These are phyloP conservation scores for Fomitopsis betulina DNA, from an alignment of 1,284 basidiomycete species.

Conservation along the genomic window DNA sequence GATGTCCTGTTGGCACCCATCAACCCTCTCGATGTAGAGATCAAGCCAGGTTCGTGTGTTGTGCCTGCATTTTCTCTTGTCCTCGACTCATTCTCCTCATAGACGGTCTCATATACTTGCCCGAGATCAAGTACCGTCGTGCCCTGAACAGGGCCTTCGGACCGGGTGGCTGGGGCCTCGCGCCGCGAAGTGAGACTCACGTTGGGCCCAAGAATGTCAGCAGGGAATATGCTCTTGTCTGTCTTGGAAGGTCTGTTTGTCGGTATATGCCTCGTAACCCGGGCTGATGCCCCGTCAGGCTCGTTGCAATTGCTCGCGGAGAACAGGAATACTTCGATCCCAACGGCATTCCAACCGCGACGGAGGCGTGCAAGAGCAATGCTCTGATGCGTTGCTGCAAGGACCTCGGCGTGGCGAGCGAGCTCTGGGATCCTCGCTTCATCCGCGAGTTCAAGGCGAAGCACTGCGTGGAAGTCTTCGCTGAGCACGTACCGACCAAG, in stretches of 20 bases:
- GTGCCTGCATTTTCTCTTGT: background rate
- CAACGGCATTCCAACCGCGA: slow-evolving; percentile 87
- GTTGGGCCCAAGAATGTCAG: slow-evolving; percentile 88
- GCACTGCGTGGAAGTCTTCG: slow-evolving; percentile 84
- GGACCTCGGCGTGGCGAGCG: slow-evolving; percentile 93
- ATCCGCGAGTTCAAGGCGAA: slow-evolving; percentile 91
- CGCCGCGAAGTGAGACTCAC: slow-evolving; percentile 89
- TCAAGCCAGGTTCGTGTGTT: slow-evolving; percentile 74
- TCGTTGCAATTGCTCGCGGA: slow-evolving; percentile 89
- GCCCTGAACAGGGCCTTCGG: slow-evolving; percentile 94
- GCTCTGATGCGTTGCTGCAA: slow-evolving; percentile 98
- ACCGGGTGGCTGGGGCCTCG: slow-evolving; percentile 96
- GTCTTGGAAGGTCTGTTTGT: slow-evolving; percentile 70
- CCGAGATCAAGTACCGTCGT: slow-evolving; percentile 97
- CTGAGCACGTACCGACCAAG: slow-evolving; percentile 77
- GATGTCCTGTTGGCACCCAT: slow-evolving; percentile 76
- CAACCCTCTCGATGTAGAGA: slow-evolving; percentile 80
- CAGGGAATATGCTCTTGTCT: slow-evolving; percentile 93
- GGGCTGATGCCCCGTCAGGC: slow-evolving; percentile 38
- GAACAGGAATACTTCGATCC: slow-evolving; percentile 98
- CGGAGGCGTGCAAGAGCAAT: slow-evolving; percentile 95
- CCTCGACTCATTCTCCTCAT: background rate
- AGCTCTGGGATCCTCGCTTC: slow-evolving; percentile 97
- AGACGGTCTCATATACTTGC: slow-evolving; percentile 95
- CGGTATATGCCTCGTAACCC: background rate